These are phyloP conservation scores for Salix viminalis DNA, from an alignment of 345 rosid species.

Conservation along the genomic window DNA sequence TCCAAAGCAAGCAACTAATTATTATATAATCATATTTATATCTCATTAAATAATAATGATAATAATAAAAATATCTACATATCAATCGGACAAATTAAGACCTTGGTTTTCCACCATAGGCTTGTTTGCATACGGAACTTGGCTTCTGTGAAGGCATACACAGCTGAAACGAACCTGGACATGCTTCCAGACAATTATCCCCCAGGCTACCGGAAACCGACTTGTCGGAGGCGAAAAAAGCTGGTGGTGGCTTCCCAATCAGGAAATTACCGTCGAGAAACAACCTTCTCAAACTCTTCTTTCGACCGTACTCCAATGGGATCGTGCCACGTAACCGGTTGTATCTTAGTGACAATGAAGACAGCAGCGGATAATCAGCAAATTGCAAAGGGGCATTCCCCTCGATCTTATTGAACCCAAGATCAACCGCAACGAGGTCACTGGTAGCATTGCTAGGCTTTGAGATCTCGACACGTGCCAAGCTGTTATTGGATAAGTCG, in stretches of 20 bases:
- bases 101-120: conserved; percentile 71
- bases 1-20: not conserved
- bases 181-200: conserved; percentile 71
- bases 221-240: conserved; percentile 30
- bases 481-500: conserved; percentile 65
- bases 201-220: conserved; percentile 74
- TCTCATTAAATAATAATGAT: not conserved
- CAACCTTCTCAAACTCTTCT: conserved; percentile 52
- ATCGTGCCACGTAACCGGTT: conserved; percentile 67
- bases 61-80: not conserved
- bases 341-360: conserved; percentile 66
- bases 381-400: conserved; percentile 54
- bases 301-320: conserved; percentile 54
- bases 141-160: conserved; percentile 83
- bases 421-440: conserved; percentile 68
- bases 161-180: conserved; percentile 73
- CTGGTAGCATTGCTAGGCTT: conserved; percentile 35
- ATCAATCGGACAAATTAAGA: conserved; percentile 18
- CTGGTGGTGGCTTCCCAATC: conserved; percentile 71
- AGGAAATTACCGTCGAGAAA: conserved; percentile 78
- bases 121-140: conserved; percentile 58
- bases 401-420: conserved; percentile 64
- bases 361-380: conserved; percentile 49
- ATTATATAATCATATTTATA: not conserved
- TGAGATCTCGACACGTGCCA: conserved; percentile 48